Percentiles rank a stretch among this genome's conserved stretches.
phyloP scores from a whole-genome alignment of 139 green algal genomes.

The Chlamydomonas urium region DNA sequence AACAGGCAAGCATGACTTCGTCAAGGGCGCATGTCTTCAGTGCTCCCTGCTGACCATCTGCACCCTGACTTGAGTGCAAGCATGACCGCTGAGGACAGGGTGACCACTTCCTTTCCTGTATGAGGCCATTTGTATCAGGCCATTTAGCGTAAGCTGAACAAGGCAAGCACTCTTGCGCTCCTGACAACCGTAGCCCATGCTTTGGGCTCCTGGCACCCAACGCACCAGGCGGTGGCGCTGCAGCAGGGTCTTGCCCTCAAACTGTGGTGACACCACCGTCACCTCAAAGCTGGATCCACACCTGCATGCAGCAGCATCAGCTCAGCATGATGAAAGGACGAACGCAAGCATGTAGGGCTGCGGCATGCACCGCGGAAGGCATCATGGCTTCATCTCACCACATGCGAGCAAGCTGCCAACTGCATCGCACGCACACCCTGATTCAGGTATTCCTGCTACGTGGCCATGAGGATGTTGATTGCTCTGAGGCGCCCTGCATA shows the following conservation, averaged over 20 bases:
- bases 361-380: too few species aligned
- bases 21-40: neutral
- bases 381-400: neutral
- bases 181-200: neutral
- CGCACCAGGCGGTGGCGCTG: slow-evolving; percentile 64
- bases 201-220: neutral
- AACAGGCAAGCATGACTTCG: neutral
- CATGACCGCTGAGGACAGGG: neutral
- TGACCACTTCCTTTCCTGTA: neutral
- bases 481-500: too few species aligned
- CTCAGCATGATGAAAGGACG: neutral
- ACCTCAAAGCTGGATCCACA: slow-evolving; percentile 76
- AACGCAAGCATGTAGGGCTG: too few species aligned
- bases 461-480: neutral
- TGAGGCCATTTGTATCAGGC: neutral
- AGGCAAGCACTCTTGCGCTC: neutral
- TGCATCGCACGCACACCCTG: neutral
- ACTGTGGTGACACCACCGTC: slow-evolving; percentile 51
- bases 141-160: neutral
- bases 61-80: neutral
- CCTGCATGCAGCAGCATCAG: slow-evolving; percentile 23
- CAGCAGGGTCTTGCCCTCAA: slow-evolving; percentile 69
- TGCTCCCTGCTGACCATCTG: neutral
- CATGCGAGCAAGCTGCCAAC: neutral
- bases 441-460: neutral